Evolutionary conservation across 1,284 basidiomycete genomes (phyloP), one percentile per base, ranked within the genome.

Genomic region (Heterobasidion annosum): DNA sequence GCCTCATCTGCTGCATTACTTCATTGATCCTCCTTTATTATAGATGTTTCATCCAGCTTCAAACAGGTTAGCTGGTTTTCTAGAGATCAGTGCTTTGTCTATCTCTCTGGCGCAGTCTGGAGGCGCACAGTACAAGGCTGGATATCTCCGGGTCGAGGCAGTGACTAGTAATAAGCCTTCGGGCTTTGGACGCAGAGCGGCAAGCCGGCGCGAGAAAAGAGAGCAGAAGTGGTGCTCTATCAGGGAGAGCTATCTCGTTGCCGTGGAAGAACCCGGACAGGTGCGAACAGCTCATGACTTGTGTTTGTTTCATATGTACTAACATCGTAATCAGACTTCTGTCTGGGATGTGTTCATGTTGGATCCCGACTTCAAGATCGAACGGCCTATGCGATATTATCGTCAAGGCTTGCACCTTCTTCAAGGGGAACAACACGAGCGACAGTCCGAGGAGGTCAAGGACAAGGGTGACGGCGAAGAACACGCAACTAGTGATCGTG

Each of bases 31-130:
- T 12, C n/a, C n/a, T 40, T 10, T 2, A 25, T 44, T 33, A n/a
- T 60, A 97, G 91, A 97, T 98, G 91, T 98, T 98, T 72, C 91
- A 94, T 62, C 92, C 96, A 1, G 86, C 94, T 47, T 85, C 93
- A 0, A 99, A 98, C 64, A 84, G 95, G 25, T 72, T 99, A 0
- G 88, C 91, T 57, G 86, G 86, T n/a, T 99, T 99, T 71, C 81
- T 99, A 54, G 97, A 99, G 69, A 80, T 99, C 49, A 95, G 92
- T 49, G 87, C 94, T 0, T 73, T 99, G 33, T 95, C 90, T 2
- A 83, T 98, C 53, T 71, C 83, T 6, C 79, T 96, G 7, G 92
- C 94, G 0, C 88, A 84, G 42, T 83, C 86, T 5, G 92, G 93
- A 7, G 94, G 95, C 2, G 67, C 75, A 8, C 90, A 92, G 63